Evolutionary conservation across 352 stramenopile genomes (phyloP).

Genomic region (Pythium pectinolyticum): DNA sequence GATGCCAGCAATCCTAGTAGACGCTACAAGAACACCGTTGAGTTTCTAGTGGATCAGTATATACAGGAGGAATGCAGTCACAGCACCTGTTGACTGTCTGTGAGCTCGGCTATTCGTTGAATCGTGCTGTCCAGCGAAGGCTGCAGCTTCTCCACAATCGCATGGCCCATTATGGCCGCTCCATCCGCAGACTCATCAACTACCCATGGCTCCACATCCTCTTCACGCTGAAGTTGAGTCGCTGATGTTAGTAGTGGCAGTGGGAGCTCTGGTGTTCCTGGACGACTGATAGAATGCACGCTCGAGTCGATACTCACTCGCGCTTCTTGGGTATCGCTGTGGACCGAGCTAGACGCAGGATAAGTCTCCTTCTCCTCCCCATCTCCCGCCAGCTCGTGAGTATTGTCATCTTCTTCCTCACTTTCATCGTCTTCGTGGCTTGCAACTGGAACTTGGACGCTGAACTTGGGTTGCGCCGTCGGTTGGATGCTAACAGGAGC

Average conservation of each 20-base stretch:
- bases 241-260: background rate
- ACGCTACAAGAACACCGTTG: constrained; percentile 34
- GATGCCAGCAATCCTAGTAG: constrained; percentile 48
- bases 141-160: constrained; percentile 51
- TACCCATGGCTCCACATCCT: constrained; percentile 30
- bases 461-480: constrained; percentile 22
- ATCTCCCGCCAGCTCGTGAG: background rate
- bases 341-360: background rate
- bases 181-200: constrained; percentile 47
- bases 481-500: constrained; percentile 5
- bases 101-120: constrained; percentile 70
- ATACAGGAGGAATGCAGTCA: background rate
- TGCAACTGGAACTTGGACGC: constrained; percentile 7
- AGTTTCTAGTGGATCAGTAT: background rate
- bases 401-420: constrained; percentile 22
- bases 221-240: background rate
- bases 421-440: constrained; percentile 29
- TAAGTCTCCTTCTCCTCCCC: background rate
- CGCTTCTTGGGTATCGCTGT: background rate
- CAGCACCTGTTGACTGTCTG: constrained; percentile 42
- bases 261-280: constrained; percentile 16
- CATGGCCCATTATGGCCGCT: constrained; percentile 51
- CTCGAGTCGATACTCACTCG: constrained; percentile 19
- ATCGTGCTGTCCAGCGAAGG: constrained; percentile 70
- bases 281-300: constrained; percentile 13